Percentiles rank a stretch among this genome's conserved stretches.
phyloP scores from a whole-genome alignment of 2,329 filamentous ascomycete genomes.

The Lecanicillium sp. region DNA sequence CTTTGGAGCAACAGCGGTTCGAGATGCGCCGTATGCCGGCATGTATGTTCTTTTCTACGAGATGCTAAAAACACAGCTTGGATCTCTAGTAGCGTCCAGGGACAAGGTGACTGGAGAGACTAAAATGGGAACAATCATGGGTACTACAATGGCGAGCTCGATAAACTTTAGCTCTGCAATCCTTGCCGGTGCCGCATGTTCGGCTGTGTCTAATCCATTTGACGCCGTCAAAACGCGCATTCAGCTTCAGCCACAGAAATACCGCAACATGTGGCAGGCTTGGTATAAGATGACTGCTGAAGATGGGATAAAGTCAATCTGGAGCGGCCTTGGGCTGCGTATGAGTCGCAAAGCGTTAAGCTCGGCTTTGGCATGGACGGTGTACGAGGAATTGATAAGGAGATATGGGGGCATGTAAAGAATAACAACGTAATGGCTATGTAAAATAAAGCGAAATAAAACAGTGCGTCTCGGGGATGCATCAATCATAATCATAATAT shows the following conservation, averaged over 20 bases:
- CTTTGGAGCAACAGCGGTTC: constrained; percentile 84
- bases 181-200: constrained; percentile 72
- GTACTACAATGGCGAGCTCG: constrained; percentile 35
- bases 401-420: constrained; percentile 27
- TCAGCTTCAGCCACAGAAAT: constrained; percentile 77
- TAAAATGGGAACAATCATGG: constrained; percentile 18
- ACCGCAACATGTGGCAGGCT: constrained; percentile 75
- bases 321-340: constrained; percentile 76
- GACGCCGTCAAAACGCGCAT: constrained; percentile 94
- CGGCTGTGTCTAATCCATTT: constrained; percentile 88
- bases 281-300: constrained; percentile 69
- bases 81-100: constrained; percentile 13
- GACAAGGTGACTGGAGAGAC: not conserved
- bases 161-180: constrained; percentile 85
- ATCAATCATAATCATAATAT: constrained; percentile 3
- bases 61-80: constrained; percentile 60
- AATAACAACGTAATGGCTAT: constrained; percentile 4
- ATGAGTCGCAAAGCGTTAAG: constrained; percentile 90
- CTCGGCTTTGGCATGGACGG: constrained; percentile 91
- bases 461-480: not conserved
- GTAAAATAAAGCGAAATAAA: constrained; percentile 7
- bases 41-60: constrained; percentile 95
- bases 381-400: constrained; percentile 88
- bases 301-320: constrained; percentile 72
- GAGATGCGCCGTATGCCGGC: constrained; percentile 94